Base-by-base conservation (phyloP, 2,329 filamentous ascomycete species). In the Aspergillus thermomutatus region DNA sequence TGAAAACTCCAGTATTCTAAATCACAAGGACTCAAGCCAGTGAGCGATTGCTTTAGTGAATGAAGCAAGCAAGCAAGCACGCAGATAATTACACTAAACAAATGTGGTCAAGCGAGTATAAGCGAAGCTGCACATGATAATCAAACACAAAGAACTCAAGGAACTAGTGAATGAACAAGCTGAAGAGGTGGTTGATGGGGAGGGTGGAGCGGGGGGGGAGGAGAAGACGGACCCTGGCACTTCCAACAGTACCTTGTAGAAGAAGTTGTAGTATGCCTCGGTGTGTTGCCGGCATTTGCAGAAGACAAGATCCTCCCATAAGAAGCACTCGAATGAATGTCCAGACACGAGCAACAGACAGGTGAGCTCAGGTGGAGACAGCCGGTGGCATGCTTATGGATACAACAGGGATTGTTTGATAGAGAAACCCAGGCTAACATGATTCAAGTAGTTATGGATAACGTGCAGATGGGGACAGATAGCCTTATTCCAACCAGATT, bases 311-410 rank as follows among this genome's bases (percentile, higher is more conserved):
- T 54, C 23, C 47, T 51, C 26, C 23, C 50, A 27, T 46, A 46
- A 48, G 52, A 37, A 41, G 40, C 52, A 41, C 23, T 52, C 46
- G 47, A 51, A 41, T 40, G 48, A 21, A 49, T 27, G 17, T 56
- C 50, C 34, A 53, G 40, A 55, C 54, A 62, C 40, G 52, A 56
- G 50, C 54, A 64, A 49, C 56, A 56, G 53, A 54, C 52, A 45
- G 53, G 48, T 21, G 56, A 52, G 26, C 49, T 61, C 52, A 58
- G 54, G 21, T 48, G 47, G 25, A 54, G 56, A 58, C 58, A 64
- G 53, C 57, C 52, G 54, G 58, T 59, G 48, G 56, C 61, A 64
- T 65, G 53, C 52, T 63, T 60, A 54, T 64, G 59, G 52, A 56
- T 53, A 55, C 55, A 66, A 48, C 23, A 59, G 31, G 54, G 40